Base-by-base conservation (phyloP, 495 filamentous ascomycete species). In the Lasiosphaeria hispida region DNA sequence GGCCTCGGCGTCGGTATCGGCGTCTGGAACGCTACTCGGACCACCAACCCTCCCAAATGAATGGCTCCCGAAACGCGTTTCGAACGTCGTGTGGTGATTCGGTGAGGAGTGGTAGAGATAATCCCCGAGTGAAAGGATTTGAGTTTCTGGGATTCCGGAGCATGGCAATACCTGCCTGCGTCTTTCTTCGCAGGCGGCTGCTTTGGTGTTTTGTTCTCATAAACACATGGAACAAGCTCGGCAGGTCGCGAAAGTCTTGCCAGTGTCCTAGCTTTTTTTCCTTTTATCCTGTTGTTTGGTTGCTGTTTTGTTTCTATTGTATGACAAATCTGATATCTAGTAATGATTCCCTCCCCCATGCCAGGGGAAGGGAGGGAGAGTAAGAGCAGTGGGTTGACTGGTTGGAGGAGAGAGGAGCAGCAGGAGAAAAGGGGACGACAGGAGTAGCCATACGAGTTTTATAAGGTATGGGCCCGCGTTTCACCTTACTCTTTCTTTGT, bases 1-100 rank as follows among this genome's bases (percentile, higher is more conserved):
- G 80, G 68, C 15, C 59, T 82, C 45, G 80, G 75, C 45, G 69
- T 83, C 40, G 77, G 70, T 18, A 55, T 80, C 7, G 72, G 67
- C 35, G 62, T 80, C 10, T 57, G 13, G 42, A 55, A 55, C 1
- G 53, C 58, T 17, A 62, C 53, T 39, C 30, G 51, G 10, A 58
- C 35, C 43, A 41, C 34, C 15, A 45, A 51, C 14, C n/a, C 17
- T 49, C 11, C 30, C 19, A 41, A 41, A 15, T 33, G 19, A 53
- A 11, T 44, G 37, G 41, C 34, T 30, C 10, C 36, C 8, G 7
- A 5, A 1, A 10, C 14, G 49, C 7, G 2, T 3, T 10, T 7
- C 30, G 23, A 44, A 23, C 43, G 23, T 5, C 5, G 23, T 5
- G 23, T 30, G 5, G 23, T 5, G 2, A 30, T 30, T 30, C 23